Conservation (phyloP, 495 filamentous ascomycete genomes). For the Penicillium desertorum region DNA sequence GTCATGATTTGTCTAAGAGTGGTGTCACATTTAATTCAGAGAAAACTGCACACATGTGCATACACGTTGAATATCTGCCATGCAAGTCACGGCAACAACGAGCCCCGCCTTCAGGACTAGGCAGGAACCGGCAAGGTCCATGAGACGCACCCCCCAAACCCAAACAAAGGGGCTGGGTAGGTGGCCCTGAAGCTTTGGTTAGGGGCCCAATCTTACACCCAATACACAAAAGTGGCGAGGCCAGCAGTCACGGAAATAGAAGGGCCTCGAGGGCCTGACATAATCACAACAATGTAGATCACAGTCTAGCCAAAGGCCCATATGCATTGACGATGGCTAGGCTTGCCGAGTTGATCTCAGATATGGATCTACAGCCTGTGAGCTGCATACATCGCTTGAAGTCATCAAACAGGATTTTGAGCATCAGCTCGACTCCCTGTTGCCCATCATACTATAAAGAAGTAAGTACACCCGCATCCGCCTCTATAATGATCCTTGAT, state of each 20-base stretch:
- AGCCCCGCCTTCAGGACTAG: no score
- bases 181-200: no score
- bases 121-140: no score
- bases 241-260: no score
- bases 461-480: slow-evolving; percentile 1
- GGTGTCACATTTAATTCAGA: neutral
- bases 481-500: neutral
- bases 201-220: no score
- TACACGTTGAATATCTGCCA: neutral
- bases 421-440: slow-evolving; percentile 39
- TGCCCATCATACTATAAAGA: slow-evolving; percentile 37
- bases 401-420: slow-evolving; percentile 47
- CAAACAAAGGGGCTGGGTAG: no score
- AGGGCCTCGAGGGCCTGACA: no score
- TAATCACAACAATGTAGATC: neutral
- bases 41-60: neutral
- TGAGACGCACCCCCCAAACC: no score
- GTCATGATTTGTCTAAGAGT: neutral
- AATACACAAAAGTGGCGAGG: no score
- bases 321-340: slow-evolving; percentile 39
- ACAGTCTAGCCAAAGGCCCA: slow-evolving; percentile 43
- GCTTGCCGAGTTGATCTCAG: slow-evolving; percentile 43
- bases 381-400: slow-evolving; percentile 55
- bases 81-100: no score
- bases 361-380: slow-evolving; percentile 47